phyloP scores from a whole-genome alignment of 306 rosid species.

The Prunus salicina region DNA sequence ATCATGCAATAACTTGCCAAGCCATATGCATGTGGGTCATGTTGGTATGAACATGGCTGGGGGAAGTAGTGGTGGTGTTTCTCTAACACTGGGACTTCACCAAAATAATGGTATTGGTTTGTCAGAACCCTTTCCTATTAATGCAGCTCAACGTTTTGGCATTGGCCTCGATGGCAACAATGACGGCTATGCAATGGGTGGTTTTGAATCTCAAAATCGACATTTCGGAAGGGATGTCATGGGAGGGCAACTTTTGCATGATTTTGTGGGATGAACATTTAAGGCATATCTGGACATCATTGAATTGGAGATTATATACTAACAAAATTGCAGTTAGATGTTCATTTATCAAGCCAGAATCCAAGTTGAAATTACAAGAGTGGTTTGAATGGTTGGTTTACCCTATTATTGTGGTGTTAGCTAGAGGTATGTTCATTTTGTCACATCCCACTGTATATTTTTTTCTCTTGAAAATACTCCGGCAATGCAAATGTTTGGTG shows the following conservation, averaged over 20 bases:
- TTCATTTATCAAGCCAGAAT: slow-evolving; percentile 20
- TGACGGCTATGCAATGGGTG: slow-evolving; percentile 59
- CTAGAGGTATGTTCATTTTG: slow-evolving; percentile 6
- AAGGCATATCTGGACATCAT: slow-evolving; percentile 22
- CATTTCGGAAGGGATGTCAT: slow-evolving; percentile 71
- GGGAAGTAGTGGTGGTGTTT: slow-evolving; percentile 49
- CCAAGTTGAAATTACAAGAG: slow-evolving; percentile 12
- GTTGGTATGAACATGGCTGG: slow-evolving; percentile 47
- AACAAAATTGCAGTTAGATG: slow-evolving; percentile 33
- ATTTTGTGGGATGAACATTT: slow-evolving; percentile 58
- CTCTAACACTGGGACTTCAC: slow-evolving; percentile 83
- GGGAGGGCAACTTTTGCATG: slow-evolving; percentile 74
- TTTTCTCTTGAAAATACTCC: slow-evolving; percentile 11
- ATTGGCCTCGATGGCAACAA: slow-evolving; percentile 43
- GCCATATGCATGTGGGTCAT: slow-evolving; percentile 41
- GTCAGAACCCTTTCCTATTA: slow-evolving; percentile 67
- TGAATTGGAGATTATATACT: slow-evolving; percentile 21
- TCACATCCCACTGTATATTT: slow-evolving; percentile 9
- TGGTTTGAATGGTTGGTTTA: slow-evolving; percentile 14
- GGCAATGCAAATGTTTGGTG: slow-evolving; percentile 24
- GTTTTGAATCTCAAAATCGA: slow-evolving; percentile 66
- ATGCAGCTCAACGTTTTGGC: slow-evolving; percentile 62
- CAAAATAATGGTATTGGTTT: slow-evolving; percentile 69
- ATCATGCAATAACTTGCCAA: slow-evolving; percentile 40
- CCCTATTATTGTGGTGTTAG: slow-evolving; percentile 11